A percentile compares a stretch with the other conserved stretches of the same genome.
These are phyloP conservation scores for Paracorniculantispora psalliotae DNA, from an alignment of 2,329 filamentous ascomycete species.

Conservation along the genomic window DNA sequence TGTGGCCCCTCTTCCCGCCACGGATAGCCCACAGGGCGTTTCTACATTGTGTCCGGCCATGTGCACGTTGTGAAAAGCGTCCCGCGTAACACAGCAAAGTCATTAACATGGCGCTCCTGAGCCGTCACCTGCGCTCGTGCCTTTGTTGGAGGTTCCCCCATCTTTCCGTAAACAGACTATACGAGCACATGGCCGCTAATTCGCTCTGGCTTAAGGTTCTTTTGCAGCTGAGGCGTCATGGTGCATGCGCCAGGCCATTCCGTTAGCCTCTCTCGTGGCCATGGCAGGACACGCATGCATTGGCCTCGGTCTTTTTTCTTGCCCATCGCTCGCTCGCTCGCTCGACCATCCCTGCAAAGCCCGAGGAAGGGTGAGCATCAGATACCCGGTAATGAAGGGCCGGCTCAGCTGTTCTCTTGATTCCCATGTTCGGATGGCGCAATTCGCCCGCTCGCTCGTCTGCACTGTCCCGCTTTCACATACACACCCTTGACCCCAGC, in stretches of 20 bases:
- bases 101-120: background rate
- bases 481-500: background rate
- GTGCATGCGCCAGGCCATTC: constrained; percentile 3
- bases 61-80: background rate
- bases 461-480: background rate
- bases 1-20: background rate
- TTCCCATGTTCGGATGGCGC: constrained; percentile 7
- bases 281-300: background rate
- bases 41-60: background rate
- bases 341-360: background rate
- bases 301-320: background rate
- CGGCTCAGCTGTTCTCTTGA: background rate
- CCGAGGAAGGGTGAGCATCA: background rate
- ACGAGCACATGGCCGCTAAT: background rate
- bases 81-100: background rate
- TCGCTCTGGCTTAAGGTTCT: background rate
- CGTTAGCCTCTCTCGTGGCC: background rate
- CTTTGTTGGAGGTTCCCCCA: no score
- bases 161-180: background rate
- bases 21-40: background rate
- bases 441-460: background rate
- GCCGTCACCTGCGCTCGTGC: background rate
- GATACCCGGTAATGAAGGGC: background rate
- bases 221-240: background rate
- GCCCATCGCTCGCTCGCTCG: background rate